Base-by-base conservation (phyloP, 2,329 filamentous ascomycete species). In the Fusarium buxicola region DNA sequence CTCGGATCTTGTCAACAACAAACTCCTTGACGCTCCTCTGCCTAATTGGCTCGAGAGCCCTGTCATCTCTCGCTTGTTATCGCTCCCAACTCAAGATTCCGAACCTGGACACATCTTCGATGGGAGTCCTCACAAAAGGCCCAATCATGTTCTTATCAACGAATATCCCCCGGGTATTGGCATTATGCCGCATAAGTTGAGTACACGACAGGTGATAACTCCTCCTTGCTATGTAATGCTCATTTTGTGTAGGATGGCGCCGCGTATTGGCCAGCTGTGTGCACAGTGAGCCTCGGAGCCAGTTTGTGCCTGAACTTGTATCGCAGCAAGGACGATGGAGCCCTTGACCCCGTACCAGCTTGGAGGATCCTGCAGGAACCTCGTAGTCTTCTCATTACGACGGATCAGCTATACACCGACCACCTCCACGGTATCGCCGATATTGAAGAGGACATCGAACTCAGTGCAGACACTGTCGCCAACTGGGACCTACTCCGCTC, bases 131-230 rank as follows among this genome's bases (percentile, higher is more conserved):
- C 94, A 98, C 72, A 70, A 80, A 15, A 82, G 81, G 5, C 92
- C 94, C 3, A 99, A 98, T 70, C 95, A 98, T 77, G 92, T 96
- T 40, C 82, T 98, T 32, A 88, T 98, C 68, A 99, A 99, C 72
- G 94, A 97, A 75, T 99, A 98, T 75, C 83, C 84, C 2, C 87
- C 92, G 0, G 92, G 92, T 2, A 86, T 97, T 62, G 94, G 94
- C n/a, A 98, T 98, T 66, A 96, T 97, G 92, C 89, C 94, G 41
- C 94, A 98, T 75, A 95, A 97, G 80, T 74, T 78, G 70, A 75
- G 75, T 77, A 69, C 58, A 72, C 49, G 65, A 56, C 55, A 61
- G 44, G 60, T 51, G 44, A 60, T 46, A 28, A 41, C 36, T 53
- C 43, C 34, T 31, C 18, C 38, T 55, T 46, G 39, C 47, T 49